Conservation (phyloP, 2,329 filamentous ascomycete species). For the Beauveria pseudobassiana region DNA sequence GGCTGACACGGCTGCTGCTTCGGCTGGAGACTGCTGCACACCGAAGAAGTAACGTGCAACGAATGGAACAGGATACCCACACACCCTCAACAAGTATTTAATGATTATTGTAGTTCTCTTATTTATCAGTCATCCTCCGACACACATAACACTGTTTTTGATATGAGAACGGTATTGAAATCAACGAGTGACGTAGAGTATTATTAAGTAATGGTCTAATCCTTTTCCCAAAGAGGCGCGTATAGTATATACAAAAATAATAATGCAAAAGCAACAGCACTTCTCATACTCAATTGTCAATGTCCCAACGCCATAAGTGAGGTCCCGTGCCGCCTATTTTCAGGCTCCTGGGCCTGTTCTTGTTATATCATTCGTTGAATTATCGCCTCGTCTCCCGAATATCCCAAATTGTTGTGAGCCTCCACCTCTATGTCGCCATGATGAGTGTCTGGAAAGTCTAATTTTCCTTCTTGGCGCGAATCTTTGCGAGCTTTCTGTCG, state of each 20-base stretch:
- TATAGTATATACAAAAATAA: conserved; percentile 12
- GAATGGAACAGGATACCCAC: background rate
- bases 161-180: background rate
- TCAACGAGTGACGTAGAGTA: conserved; percentile 4
- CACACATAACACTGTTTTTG: background rate
- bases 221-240: background rate
- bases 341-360: background rate
- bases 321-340: background rate
- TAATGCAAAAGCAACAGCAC: conserved; percentile 1
- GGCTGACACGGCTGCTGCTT: conserved; percentile 36
- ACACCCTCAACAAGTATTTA: background rate
- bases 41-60: conserved; percentile 27
- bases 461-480: conserved; percentile 60
- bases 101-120: background rate
- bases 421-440: background rate
- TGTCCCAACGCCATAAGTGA: conserved; percentile 10
- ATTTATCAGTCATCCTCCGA: background rate
- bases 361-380: conserved; percentile 8
- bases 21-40: conserved; percentile 47
- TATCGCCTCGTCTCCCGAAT: background rate
- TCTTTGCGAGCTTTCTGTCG: conserved; percentile 63
- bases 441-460: conserved; percentile 28
- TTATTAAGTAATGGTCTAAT: conserved; percentile 9
- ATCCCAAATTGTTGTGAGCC: background rate
- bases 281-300: conserved; percentile 8